Conservation (phyloP, 768 basidiomycete genomes). For the Hypholoma sublateritium region DNA sequence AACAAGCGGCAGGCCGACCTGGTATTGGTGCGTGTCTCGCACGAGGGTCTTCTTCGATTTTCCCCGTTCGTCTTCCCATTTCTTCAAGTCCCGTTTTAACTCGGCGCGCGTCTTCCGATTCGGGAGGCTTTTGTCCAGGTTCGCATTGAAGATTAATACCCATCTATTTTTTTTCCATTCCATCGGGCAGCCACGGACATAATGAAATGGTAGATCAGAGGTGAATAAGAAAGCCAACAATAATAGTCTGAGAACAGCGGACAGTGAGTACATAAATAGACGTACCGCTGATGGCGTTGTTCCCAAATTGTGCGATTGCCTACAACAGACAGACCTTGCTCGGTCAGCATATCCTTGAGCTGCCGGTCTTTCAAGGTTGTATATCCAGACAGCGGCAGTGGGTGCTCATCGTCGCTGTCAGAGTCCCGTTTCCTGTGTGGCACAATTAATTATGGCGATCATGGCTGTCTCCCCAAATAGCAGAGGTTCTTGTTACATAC, state of each 20-base stretch:
- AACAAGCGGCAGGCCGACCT: constrained; percentile 13
- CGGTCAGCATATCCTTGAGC: constrained; percentile 53
- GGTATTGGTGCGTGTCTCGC: constrained; percentile 26
- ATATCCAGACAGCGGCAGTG: constrained; percentile 67
- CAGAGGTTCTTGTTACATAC: constrained; percentile 22
- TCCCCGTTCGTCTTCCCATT: constrained; percentile 55
- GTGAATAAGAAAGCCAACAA: not conserved
- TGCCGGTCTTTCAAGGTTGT: constrained; percentile 60
- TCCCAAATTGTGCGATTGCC: constrained; percentile 55
- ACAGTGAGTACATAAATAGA: not conserved
- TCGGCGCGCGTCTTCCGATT: constrained; percentile 46
- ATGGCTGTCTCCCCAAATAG: constrained; percentile 2
- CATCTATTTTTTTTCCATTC: constrained; percentile 42
- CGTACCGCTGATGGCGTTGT: constrained; percentile 60
- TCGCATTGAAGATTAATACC: constrained; percentile 70
- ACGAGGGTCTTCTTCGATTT: constrained; percentile 40
- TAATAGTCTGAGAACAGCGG: not conserved
- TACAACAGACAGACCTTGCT: constrained; percentile 46
- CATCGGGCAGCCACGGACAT: not conserved
- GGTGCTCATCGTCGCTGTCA: constrained; percentile 36
- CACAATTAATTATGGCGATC: not conserved
- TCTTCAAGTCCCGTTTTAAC: constrained; percentile 52
- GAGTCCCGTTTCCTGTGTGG: constrained; percentile 18
- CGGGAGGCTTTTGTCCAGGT: constrained; percentile 53
- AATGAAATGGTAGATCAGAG: not conserved